phyloP scores from a whole-genome alignment of 495 filamentous ascomycete species.

The Trichoderma erinaceum region DNA sequence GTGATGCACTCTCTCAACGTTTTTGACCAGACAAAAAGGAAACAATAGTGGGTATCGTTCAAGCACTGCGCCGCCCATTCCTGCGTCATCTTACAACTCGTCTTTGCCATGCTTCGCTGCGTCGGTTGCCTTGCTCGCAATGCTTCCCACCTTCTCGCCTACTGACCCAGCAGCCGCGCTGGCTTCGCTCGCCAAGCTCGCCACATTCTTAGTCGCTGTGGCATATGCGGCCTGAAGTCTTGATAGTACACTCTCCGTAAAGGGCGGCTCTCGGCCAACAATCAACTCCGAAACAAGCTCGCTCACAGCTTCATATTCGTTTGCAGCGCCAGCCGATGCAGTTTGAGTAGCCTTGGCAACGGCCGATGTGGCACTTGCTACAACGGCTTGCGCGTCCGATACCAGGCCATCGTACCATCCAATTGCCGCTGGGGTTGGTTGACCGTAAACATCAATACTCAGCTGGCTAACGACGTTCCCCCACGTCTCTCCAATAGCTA shows the following conservation, averaged over 20 bases:
- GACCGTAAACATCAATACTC: slow-evolving; percentile 67
- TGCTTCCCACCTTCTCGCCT: slow-evolving; percentile 31
- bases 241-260: slow-evolving; percentile 72
- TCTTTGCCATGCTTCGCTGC: slow-evolving; percentile 49
- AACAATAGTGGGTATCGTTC: slow-evolving; percentile 14
- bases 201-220: slow-evolving; percentile 27
- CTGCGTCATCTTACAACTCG: slow-evolving; percentile 43
- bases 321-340: slow-evolving; percentile 44
- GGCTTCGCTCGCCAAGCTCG: slow-evolving; percentile 32
- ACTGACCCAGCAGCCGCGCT: slow-evolving; percentile 27
- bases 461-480: slow-evolving; percentile 59
- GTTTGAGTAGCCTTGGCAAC: slow-evolving; percentile 43
- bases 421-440: slow-evolving; percentile 50
- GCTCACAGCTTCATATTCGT: slow-evolving; percentile 64
- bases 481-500: slow-evolving; percentile 50
- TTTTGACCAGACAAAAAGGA: background rate
- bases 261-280: slow-evolving; percentile 69
- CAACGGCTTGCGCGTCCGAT: slow-evolving; percentile 24
- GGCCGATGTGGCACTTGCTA: slow-evolving; percentile 27
- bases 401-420: slow-evolving; percentile 45
- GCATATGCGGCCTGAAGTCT: slow-evolving; percentile 58
- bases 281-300: slow-evolving; percentile 72
- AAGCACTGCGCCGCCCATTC: background rate
- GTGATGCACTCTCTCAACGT: background rate
- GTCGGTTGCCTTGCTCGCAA: slow-evolving; percentile 37